Conservation (phyloP, 257 asterid genomes). For the Solanum pimpinellifolium region DNA sequence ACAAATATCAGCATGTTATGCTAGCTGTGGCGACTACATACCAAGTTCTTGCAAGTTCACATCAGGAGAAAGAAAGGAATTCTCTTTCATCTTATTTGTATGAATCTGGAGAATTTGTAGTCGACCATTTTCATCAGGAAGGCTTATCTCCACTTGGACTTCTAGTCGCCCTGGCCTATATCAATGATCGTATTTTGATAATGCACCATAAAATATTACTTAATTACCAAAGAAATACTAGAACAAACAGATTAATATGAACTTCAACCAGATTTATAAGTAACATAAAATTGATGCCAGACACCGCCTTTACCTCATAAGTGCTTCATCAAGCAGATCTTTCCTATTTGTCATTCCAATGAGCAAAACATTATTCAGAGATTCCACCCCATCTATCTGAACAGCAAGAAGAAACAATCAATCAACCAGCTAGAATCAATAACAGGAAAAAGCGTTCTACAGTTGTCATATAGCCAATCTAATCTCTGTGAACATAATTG, state of each 20-base stretch:
- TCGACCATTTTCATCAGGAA: conserved; percentile 99
- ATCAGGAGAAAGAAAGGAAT: conserved; percentile 91
- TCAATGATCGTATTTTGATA: background rate
- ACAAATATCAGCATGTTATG: background rate
- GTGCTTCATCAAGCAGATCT: conserved; percentile 98
- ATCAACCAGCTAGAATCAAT: background rate
- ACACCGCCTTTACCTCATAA: conserved; percentile 53
- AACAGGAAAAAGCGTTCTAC: background rate
- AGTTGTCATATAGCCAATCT: background rate
- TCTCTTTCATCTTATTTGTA: conserved; percentile 93
- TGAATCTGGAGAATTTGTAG: conserved; percentile 95
- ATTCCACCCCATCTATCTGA: conserved; percentile 99
- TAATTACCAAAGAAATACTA: background rate
- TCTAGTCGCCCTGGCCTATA: conserved; percentile 97
- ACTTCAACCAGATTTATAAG: background rate
- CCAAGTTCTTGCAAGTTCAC: conserved; percentile 90
- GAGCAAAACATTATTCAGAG: conserved; percentile 93
- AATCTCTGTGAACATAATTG: background rate
- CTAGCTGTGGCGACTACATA: conserved; percentile 18
- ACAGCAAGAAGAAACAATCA: conserved; percentile 7
- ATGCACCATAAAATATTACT: background rate
- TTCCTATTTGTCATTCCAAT: conserved; percentile 99
- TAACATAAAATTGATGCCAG: background rate
- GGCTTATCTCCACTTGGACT: conserved; percentile 98
- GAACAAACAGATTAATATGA: background rate